Percentiles rank a stretch among this genome's conserved stretches.
phyloP scores from a whole-genome alignment of 495 filamentous ascomycete species.

The Penicillium angulare region DNA sequence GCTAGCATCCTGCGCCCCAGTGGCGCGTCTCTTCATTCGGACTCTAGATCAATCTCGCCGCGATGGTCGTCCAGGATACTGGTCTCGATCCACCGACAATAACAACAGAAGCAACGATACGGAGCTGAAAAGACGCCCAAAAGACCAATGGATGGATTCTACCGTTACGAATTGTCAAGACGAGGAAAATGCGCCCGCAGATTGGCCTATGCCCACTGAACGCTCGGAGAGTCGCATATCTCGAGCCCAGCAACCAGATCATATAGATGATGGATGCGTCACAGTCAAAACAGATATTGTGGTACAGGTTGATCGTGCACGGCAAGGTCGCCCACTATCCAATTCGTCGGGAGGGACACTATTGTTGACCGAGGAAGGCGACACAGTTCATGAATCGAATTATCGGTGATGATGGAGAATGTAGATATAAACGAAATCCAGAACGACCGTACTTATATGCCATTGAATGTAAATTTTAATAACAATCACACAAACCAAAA shows the following conservation, averaged over 20 bases:
- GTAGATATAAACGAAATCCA: background rate
- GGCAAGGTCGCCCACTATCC: slow-evolving; percentile 21
- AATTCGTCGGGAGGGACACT: slow-evolving; percentile 17
- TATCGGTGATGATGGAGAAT: too few species aligned
- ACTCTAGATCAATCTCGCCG: slow-evolving; percentile 23
- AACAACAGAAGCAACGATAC: slow-evolving; percentile 12
- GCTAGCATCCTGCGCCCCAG: slow-evolving; percentile 32
- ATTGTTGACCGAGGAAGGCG: slow-evolving; percentile 15
- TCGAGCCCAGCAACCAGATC: slow-evolving; percentile 14
- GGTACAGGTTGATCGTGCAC: slow-evolving; percentile 30
- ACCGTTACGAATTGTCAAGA: slow-evolving; percentile 14
- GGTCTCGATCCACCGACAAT: slow-evolving; percentile 21
- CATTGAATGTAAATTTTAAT: too few species aligned
- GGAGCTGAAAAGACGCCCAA: slow-evolving; percentile 15
- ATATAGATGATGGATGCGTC: slow-evolving; percentile 19
- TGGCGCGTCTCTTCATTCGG: slow-evolving; percentile 32
- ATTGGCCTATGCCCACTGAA: slow-evolving; percentile 15
- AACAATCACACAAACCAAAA: background rate
- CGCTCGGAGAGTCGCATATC: slow-evolving; percentile 18
- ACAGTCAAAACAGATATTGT: slow-evolving; percentile 33
- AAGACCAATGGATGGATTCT: slow-evolving; percentile 22
- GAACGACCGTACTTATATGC: background rate
- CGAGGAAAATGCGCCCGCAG: slow-evolving; percentile 13
- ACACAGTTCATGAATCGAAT: background rate
- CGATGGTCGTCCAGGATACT: slow-evolving; percentile 27